Percentiles rank a stretch among this genome's conserved stretches.
phyloP scores from a whole-genome alignment of 1,284 basidiomycete genomes.

The Microbotryomycetes sp. region DNA sequence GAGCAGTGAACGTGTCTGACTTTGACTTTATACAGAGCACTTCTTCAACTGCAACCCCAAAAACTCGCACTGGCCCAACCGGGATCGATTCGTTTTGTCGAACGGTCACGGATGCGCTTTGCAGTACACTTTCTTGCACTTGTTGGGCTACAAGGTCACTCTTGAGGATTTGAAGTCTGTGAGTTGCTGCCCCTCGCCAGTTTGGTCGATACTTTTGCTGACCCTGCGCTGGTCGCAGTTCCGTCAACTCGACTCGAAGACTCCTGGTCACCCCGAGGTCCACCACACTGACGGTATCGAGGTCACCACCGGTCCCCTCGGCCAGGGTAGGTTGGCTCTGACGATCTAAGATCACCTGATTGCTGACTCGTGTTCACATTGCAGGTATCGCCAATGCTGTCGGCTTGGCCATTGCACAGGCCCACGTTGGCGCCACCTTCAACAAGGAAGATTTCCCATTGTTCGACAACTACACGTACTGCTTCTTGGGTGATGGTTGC shows the following conservation, averaged over 20 bases:
- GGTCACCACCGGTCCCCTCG: constrained; percentile 92
- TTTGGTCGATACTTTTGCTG: background rate
- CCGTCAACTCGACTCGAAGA: constrained; percentile 72
- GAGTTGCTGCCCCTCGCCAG: constrained; percentile 44
- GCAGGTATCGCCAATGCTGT: constrained; percentile 73
- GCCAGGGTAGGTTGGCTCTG: constrained; percentile 56
- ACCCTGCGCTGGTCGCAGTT: constrained; percentile 19
- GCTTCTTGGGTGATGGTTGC: constrained; percentile 92
- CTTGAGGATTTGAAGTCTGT: constrained; percentile 78
- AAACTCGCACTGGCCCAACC: constrained; percentile 84
- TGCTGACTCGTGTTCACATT: constrained; percentile 2
- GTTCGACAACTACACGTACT: constrained; percentile 85
- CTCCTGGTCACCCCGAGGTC: constrained; percentile 67
- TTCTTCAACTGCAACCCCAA: constrained; percentile 61
- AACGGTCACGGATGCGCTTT: constrained; percentile 56
- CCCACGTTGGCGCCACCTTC: constrained; percentile 78
- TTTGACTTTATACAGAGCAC: constrained; percentile 13
- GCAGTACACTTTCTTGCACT: constrained; percentile 74
- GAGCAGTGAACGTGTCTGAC: background rate
- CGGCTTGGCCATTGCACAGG: constrained; percentile 86
- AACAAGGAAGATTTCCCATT: constrained; percentile 81
- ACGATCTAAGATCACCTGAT: background rate
- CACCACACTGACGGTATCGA: constrained; percentile 87
- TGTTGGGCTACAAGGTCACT: constrained; percentile 74
- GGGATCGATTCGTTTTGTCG: constrained; percentile 80